Base-by-base conservation (phyloP, 208 protist species). In the Strigomonas galati region DNA sequence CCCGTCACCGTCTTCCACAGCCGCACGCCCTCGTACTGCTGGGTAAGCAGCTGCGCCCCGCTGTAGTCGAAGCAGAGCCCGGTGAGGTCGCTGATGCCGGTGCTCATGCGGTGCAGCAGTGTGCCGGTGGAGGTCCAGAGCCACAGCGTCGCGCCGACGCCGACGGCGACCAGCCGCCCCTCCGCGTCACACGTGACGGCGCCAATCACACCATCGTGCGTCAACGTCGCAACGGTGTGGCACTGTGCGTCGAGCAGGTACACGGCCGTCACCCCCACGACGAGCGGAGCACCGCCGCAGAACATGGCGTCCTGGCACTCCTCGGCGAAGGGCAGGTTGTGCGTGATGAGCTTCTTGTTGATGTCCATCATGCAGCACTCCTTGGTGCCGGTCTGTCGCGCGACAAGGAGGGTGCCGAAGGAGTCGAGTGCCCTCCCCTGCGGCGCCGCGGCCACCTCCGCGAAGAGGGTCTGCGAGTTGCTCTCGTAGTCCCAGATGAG, bases 401-500 rank as follows among this genome's bases (percentile, higher is more conserved):
- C 83, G 40, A 91, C 71, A 57, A 92, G 71, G 23, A 70, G 71
- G 0, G 81, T 65, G 3, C 83, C 81, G 70, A 87, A 82, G 19
- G 76, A 23, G 66, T 92, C 72, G 19, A 92, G 65, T 44, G 64
- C 63, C 21, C 67, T 64, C 17, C 60, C 46, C 51, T 54, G 70
- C 31, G 76, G 46, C 3, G 72, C 69, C 12, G 82, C 66, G 14
- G 68, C 80, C 19, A 82, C 43, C 12, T 87, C 79, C 1, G 69
- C 68, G 37, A 91, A 78, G 35, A 82, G 59, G 24, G 81, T 77
- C 60, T 84, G 76, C 17, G 75, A 82, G 52, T 82, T 73, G 40
- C 69, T 69, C 32, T 78, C 74, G 81, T 91, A 89, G 76, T 94
- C 84, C 85, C 85, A 94, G 23, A 92, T 51, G 15, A 89, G 51